Evolutionary conservation across 2,329 filamentous ascomycete genomes (phyloP).

Genomic region (Fusarium luffae): DNA sequence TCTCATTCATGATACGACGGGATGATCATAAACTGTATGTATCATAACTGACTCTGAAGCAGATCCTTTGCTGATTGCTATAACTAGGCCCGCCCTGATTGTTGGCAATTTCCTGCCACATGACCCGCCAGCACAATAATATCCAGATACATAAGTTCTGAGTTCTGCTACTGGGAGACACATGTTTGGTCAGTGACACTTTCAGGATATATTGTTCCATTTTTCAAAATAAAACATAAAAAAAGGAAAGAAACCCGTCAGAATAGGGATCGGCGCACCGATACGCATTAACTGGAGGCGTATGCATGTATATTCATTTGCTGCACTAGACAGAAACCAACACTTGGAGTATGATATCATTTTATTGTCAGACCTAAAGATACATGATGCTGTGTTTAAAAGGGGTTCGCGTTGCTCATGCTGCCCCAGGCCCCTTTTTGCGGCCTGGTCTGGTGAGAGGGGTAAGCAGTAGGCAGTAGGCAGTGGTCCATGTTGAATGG

Average conservation of each 20-base stretch:
- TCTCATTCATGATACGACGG: slow-evolving; percentile 95
- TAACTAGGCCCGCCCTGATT: slow-evolving; percentile 84
- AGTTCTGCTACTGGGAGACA: not conserved
- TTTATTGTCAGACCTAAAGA: not conserved
- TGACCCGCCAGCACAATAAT: slow-evolving; percentile 61
- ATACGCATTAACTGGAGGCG: slow-evolving; percentile 25
- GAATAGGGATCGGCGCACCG: slow-evolving; percentile 31
- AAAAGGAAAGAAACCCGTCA: slow-evolving; percentile 23
- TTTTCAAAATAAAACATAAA: slow-evolving; percentile 3
- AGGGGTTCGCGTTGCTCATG: not conserved
- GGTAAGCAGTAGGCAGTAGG: not conserved
- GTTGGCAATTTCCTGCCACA: slow-evolving; percentile 97
- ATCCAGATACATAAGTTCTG: not conserved
- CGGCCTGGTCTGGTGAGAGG: not conserved
- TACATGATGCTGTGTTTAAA: not conserved
- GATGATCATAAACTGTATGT: slow-evolving; percentile 96
- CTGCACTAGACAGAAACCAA: slow-evolving; percentile 30
- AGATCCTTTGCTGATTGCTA: slow-evolving; percentile 48
- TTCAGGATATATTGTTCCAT: not conserved
- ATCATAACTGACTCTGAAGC: not conserved
- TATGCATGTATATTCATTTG: slow-evolving; percentile 31
- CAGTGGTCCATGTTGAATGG: not conserved
- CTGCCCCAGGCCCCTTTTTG: not conserved
- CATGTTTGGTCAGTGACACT: slow-evolving; percentile 4
- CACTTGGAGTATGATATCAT: slow-evolving; percentile 7